Evolutionary conservation across 225 moss, liverwort and hornwort genomes (phyloP).

Genomic region (Climacium dendroides): DNA sequence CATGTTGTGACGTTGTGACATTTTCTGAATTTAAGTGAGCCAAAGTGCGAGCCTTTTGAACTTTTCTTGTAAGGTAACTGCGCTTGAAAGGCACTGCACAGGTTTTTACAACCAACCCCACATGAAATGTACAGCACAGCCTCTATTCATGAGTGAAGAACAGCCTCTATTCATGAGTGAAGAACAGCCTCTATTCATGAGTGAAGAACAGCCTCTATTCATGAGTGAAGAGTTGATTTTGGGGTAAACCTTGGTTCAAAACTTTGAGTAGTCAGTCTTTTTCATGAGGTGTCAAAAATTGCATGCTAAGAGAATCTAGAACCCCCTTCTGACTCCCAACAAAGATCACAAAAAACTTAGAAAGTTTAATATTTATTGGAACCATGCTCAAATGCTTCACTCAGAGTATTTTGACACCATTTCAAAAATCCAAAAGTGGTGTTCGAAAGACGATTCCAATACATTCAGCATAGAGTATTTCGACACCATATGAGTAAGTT

Average conservation of each 20-base stretch:
- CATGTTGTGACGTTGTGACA: neutral
- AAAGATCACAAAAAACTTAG: neutral
- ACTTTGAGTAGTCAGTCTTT: neutral
- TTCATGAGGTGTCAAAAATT: rapidly evolving
- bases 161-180: no score
- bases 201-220: no score
- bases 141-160: neutral
- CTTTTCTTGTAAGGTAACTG: neutral
- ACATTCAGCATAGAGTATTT: rapidly evolving
- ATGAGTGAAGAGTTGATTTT: neutral
- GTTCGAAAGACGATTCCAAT: rapidly evolving
- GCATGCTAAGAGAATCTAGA: neutral
- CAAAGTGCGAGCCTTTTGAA: neutral
- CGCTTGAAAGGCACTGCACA: neutral
- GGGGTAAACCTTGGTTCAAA: neutral
- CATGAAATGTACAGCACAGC: neutral
- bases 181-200: no score
- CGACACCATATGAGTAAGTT: rapidly evolving
- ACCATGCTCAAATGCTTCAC: neutral
- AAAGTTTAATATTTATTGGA: neutral
- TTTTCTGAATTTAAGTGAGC: neutral
- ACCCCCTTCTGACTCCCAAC: neutral
- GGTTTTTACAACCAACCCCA: neutral
- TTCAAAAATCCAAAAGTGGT: neutral
- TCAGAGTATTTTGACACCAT: no score